Percentiles rank a stretch among this genome's conserved stretches.
Evolutionary conservation across 495 filamentous ascomycete genomes (phyloP).

Genomic region (Wilcoxina mikolae): DNA sequence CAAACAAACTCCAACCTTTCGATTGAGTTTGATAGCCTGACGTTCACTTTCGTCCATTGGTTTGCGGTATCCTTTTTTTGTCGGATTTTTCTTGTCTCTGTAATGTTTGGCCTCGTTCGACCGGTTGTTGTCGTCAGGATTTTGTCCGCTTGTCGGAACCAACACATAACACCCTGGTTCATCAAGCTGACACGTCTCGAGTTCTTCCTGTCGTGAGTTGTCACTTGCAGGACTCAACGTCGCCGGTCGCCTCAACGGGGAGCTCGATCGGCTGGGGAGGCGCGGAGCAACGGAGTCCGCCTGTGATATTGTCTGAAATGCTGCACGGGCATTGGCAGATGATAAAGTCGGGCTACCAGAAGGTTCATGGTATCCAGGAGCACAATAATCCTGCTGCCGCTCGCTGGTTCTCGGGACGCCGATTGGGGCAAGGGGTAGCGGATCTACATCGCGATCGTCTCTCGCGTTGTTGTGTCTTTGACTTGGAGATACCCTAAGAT

Average conservation of each 20-base stretch:
- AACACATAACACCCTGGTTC: constrained; percentile 23
- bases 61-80: background rate
- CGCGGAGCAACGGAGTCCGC: background rate
- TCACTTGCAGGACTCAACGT: background rate
- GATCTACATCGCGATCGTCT: too few species aligned
- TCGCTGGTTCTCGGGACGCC: too few species aligned
- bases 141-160: constrained; percentile 13
- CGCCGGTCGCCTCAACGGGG: background rate
- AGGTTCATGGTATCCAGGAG: too few species aligned
- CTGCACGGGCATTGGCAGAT: too few species aligned
- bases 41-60: constrained; percentile 25
- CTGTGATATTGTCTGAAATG: too few species aligned
- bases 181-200: background rate
- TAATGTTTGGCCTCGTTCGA: background rate
- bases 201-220: background rate
- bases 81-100: background rate
- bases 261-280: background rate
- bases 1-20: constrained; percentile 25
- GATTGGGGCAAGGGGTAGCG: too few species aligned
- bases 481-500: too few species aligned
- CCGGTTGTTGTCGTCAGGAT: background rate
- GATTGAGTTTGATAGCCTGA: constrained; percentile 25
- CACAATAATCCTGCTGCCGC: too few species aligned
- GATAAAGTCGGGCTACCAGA: too few species aligned
- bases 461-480: too few species aligned